Percentiles rank a stretch among this genome's conserved stretches.
Conservation (phyloP, 176 grass and related monocot species). For the Zea mays region DNA sequence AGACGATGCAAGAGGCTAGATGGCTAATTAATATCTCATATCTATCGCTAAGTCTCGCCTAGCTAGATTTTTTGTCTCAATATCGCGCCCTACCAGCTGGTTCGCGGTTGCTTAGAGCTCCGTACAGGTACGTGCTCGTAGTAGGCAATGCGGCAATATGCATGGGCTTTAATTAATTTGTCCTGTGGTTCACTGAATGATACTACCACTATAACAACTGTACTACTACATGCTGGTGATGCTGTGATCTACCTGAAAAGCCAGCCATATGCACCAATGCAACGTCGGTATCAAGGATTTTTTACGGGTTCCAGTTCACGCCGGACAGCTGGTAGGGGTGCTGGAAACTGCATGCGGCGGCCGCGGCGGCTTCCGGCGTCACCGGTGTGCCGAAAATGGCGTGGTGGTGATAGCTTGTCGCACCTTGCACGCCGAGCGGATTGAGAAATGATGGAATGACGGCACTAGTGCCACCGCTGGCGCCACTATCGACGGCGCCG, state of each 20-base stretch:
- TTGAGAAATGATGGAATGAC: conserved; percentile 49
- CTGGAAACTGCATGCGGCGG: conserved; percentile 49
- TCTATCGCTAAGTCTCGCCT: neutral
- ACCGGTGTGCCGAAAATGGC: conserved; percentile 29
- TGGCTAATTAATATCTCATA: neutral
- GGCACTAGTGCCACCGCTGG: conserved; percentile 24
- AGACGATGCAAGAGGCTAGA: neutral
- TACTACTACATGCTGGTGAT: conserved; percentile 25
- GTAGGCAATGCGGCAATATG: conserved; percentile 23
- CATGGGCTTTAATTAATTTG: conserved; percentile 22
- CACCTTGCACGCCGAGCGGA: conserved; percentile 32
- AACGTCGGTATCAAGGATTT: conserved; percentile 1
- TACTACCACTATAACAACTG: conserved; percentile 30
- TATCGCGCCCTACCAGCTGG: no score
- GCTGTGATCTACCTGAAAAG: conserved; percentile 25
- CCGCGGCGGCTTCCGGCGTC: conserved; percentile 40
- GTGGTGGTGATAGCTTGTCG: conserved; percentile 32
- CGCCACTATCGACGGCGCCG: conserved; percentile 30
- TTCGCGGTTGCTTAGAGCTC: neutral
- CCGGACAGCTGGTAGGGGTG: conserved; percentile 65
- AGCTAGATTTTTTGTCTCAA: neutral
- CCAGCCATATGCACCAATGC: conserved; percentile 27
- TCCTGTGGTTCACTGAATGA: conserved; percentile 37
- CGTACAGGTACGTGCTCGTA: conserved; percentile 33
- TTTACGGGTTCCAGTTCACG: conserved; percentile 74